Evolutionary conservation across 2,329 filamentous ascomycete genomes (phyloP).

Genomic region (Talaromyces marneffei): DNA sequence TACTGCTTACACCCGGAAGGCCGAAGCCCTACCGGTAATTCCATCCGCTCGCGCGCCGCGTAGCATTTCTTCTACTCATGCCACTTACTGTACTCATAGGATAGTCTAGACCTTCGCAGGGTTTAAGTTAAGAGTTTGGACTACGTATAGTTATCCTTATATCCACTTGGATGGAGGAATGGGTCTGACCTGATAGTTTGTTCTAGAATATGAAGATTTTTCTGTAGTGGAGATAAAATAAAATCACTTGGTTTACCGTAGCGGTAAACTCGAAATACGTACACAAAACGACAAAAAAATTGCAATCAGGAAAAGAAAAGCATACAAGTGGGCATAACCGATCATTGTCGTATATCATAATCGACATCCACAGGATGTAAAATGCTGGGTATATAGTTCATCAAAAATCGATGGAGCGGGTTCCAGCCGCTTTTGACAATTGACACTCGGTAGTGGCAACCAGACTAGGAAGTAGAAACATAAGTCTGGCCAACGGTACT

Average conservation of each 20-base stretch:
- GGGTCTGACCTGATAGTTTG: no score
- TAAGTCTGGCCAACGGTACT: conserved; percentile 30
- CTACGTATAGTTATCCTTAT: no score
- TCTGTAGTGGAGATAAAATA: not conserved
- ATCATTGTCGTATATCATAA: conserved; percentile 1
- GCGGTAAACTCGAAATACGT: not conserved
- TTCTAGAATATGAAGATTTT: not conserved
- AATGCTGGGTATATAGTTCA: not conserved
- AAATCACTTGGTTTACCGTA: not conserved
- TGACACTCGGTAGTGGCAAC: not conserved
- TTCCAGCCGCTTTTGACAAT: conserved; percentile 3
- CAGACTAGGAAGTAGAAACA: conserved; percentile 5
- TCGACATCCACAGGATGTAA: not conserved
- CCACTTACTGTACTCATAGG: not conserved
- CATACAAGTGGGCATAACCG: no score
- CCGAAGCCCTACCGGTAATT: not conserved
- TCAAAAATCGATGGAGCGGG: not conserved
- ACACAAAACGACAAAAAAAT: not conserved
- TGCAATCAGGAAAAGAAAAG: no score
- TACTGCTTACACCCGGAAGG: no score
- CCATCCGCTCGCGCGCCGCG: not conserved
- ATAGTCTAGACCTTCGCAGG: not conserved
- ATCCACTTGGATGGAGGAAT: not conserved
- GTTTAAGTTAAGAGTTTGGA: not conserved
- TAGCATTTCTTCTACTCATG: no score